These are phyloP conservation scores for Amanita inopinata DNA, from an alignment of 768 basidiomycete species.

Conservation along the genomic window DNA sequence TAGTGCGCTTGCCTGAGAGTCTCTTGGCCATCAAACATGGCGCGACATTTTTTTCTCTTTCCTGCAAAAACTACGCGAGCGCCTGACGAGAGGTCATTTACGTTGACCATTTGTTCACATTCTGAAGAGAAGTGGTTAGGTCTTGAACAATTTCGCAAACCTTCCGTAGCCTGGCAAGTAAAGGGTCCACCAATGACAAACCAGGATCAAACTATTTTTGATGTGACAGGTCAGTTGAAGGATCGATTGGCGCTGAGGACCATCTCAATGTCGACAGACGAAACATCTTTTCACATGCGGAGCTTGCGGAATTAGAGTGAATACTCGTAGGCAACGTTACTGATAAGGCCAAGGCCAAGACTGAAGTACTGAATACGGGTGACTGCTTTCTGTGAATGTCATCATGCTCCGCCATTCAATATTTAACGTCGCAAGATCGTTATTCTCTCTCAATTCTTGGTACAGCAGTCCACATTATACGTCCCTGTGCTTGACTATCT, in stretches of 20 bases:
- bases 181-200: slow-evolving; percentile 6
- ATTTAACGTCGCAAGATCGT: too few species aligned
- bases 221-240: slow-evolving; percentile 13
- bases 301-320: slow-evolving; percentile 3
- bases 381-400: too few species aligned
- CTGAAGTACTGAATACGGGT: too few species aligned
- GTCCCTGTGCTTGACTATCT: too few species aligned
- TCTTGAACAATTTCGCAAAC: background rate
- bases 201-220: slow-evolving; percentile 18
- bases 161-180: too few species aligned
- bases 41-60: background rate
- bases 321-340: background rate
- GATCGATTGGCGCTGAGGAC: background rate
- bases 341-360: too few species aligned
- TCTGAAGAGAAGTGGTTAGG: background rate
- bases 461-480: too few species aligned
- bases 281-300: slow-evolving; percentile 2
- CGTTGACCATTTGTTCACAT: background rate
- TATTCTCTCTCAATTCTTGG: too few species aligned
- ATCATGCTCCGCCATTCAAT: too few species aligned
- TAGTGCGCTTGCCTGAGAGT: too few species aligned
- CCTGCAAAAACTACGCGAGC: background rate
- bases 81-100: background rate
- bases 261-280: too few species aligned
- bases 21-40: too few species aligned